Percentiles rank a stretch among this genome's conserved stretches.
Evolutionary conservation across 2,329 filamentous ascomycete genomes (phyloP).

Genomic region (Diaporthe helianthi): DNA sequence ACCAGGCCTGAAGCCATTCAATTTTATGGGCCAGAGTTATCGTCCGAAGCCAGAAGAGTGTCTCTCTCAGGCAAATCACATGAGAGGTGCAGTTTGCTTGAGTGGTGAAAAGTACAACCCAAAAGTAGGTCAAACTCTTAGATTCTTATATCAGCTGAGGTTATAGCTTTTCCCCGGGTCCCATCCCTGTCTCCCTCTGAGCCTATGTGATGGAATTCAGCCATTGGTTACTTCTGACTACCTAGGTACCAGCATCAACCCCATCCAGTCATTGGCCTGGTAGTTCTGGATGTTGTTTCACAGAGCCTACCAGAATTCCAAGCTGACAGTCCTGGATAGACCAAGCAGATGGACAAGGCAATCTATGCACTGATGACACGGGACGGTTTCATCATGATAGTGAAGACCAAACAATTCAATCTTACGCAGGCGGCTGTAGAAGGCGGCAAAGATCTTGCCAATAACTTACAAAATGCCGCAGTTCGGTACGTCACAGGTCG

Average conservation of each 20-base stretch:
- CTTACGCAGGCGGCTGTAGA: neutral
- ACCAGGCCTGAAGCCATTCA: neutral
- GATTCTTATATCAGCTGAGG: too few species aligned
- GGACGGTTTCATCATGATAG: neutral
- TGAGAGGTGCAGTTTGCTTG: neutral
- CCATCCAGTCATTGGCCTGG: too few species aligned
- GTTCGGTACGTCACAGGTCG: neutral
- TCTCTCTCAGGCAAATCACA: neutral
- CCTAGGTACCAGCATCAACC: too few species aligned
- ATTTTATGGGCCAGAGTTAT: neutral
- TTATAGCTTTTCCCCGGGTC: neutral
- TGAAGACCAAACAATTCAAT: conserved; percentile 1
- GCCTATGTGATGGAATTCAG: neutral
- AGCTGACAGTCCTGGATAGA: neutral
- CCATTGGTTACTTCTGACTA: neutral
- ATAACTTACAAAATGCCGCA: neutral
- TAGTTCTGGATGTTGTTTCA: accelerated
- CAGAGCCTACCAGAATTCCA: accelerated
- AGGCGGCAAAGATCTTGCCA: neutral
- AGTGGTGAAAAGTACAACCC: neutral
- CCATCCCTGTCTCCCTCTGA: neutral
- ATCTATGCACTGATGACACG: conserved; percentile 9
- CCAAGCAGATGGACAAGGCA: neutral
- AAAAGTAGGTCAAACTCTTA: neutral
- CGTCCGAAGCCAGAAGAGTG: neutral